Base-by-base conservation (phyloP, 164 flowering plant species). In the Saururus chinensis region DNA sequence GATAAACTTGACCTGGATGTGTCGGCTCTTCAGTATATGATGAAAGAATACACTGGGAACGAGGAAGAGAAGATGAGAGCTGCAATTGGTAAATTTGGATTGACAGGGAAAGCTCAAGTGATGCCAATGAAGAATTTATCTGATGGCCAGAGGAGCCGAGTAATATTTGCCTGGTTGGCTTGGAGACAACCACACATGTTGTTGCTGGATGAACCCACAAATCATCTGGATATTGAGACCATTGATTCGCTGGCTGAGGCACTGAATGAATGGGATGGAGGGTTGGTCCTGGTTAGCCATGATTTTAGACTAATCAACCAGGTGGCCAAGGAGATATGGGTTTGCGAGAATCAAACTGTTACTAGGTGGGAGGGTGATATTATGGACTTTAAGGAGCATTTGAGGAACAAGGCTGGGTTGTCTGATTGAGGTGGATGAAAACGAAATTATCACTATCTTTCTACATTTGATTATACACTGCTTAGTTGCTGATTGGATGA, bases 31-130 rank as follows among this genome's bases (percentile, higher is more conserved):
- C 80, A 68, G 66, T 93, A 56, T 65, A 93, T 93, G 97, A 79
- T 88, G 45, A 77, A 41, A 61, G 99, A 93, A 71, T 93, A 90
- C 63, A 80, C 96, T 0, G 99, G 99, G 23, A 78, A 74, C 63
- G 97, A 90, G 73, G 99, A 93, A 70, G 97, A 93, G 80, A 90
- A 71, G 68, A 93, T 93, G 99, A 79, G 97, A 66, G 92, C 85
- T 1, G 84, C 93, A 2, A 76, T 93, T 61, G 99, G 99, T 53
- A 87, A 68, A 69, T 93, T 91, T 68, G 97, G 97, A 25, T 73
- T 93, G 62, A 70, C 96, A 0, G 97, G 99, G 11, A 90, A 93
- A 63, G 91, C 95, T 0, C 99, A 93, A 74, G 79, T 90, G 51
- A 93, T 90, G 96, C 85, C 97, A 0, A 90, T 93, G 96, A 84